Percentiles rank a stretch among this genome's conserved stretches.
Evolutionary conservation across 2,329 filamentous ascomycete genomes (phyloP).

Genomic region (Apiospora pterosperma): DNA sequence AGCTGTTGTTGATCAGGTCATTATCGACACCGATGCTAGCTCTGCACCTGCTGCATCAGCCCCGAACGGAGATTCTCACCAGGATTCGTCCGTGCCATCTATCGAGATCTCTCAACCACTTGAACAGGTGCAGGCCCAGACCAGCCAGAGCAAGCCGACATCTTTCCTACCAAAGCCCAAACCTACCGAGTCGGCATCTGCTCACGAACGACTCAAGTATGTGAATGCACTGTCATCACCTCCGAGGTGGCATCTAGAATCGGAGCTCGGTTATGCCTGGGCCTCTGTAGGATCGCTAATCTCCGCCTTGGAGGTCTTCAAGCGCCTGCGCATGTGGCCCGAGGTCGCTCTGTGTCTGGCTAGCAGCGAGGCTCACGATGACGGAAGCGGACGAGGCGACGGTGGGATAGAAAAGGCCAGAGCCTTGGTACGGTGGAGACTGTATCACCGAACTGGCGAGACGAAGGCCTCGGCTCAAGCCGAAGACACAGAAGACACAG

Average conservation of each 20-base stretch:
- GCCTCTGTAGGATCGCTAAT: conserved; percentile 80
- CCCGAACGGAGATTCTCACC: conserved; percentile 15
- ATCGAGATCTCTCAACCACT: conserved; percentile 43
- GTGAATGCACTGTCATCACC: conserved; percentile 82
- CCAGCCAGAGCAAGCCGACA: conserved; percentile 49
- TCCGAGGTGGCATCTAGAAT: conserved; percentile 89
- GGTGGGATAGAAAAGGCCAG: conserved; percentile 76
- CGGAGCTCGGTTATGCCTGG: conserved; percentile 92
- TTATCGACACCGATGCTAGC: conserved; percentile 65
- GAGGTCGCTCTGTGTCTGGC: conserved; percentile 91
- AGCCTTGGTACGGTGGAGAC: conserved; percentile 69
- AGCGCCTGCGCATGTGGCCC: conserved; percentile 88
- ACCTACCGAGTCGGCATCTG: conserved; percentile 72
- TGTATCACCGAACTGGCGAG: conserved; percentile 64
- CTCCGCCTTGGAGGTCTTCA: conserved; percentile 93
- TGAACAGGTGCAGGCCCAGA: conserved; percentile 12
- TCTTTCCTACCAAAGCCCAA: conserved; percentile 80
- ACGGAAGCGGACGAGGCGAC: conserved; percentile 49
- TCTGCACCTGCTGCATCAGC: conserved; percentile 17
- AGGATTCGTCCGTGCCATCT: conserved; percentile 34
- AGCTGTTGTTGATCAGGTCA: conserved; percentile 90
- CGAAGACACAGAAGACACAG: conserved; percentile 33
- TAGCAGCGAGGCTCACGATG: conserved; percentile 53
- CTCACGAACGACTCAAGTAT: conserved; percentile 73
- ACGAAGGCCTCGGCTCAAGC: conserved; percentile 15